phyloP scores from a whole-genome alignment of 495 filamentous ascomycete species.

The Xylaria curta region DNA sequence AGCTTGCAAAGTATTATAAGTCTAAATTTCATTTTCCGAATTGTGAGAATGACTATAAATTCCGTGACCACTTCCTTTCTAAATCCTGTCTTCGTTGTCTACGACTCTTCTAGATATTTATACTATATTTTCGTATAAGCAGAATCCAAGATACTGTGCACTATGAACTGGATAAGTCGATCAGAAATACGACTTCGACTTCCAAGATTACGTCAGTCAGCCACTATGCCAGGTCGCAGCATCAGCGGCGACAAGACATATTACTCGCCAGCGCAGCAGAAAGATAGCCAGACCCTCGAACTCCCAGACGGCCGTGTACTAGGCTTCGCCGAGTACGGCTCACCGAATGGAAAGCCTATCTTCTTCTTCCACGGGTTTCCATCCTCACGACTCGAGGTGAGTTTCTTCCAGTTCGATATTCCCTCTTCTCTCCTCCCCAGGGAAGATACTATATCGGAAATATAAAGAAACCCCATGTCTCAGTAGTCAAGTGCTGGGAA shows the following conservation, averaged over 20 bases:
- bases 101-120: background rate
- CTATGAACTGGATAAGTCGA: background rate
- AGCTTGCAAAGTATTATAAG: background rate
- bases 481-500: background rate
- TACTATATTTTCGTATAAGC: background rate
- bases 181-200: background rate
- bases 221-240: background rate
- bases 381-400: background rate
- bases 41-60: background rate
- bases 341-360: background rate
- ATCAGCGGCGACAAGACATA: background rate
- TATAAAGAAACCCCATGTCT: background rate
- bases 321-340: constrained; percentile 5
- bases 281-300: background rate
- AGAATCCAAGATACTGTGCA: background rate
- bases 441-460: background rate
- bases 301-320: background rate
- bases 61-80: background rate
- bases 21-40: background rate
- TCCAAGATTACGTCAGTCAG: background rate
- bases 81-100: background rate
- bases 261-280: background rate
- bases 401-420: background rate
- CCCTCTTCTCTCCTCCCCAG: background rate
- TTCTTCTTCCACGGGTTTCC: constrained; percentile 4